Percentiles rank a stretch among this genome's conserved stretches.
Evolutionary conservation across 768 basidiomycete species (phyloP).

Genomic region (Cantharellus anzutake): DNA sequence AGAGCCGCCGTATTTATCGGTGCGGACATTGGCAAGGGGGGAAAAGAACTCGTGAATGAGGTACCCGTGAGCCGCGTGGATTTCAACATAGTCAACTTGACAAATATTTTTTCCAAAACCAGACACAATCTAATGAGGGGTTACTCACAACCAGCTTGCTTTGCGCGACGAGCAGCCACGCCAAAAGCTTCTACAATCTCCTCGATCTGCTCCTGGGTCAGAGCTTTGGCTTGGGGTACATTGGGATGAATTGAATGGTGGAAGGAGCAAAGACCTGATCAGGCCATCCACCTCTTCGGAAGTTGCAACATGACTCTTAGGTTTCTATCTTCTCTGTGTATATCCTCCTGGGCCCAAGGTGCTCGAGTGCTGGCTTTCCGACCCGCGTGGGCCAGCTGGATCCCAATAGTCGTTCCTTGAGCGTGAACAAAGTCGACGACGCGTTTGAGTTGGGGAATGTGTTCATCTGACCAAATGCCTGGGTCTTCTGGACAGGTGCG

Average conservation of each 20-base stretch:
- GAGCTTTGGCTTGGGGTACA: slow-evolving; percentile 32
- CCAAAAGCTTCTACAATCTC: slow-evolving; percentile 41
- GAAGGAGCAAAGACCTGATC: slow-evolving; percentile 32
- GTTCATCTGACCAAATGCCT: slow-evolving; percentile 59
- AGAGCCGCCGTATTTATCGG: slow-evolving; percentile 52
- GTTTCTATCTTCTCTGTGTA: slow-evolving; percentile 6
- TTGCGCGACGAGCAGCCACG: slow-evolving; percentile 32
- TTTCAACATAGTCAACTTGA: slow-evolving; percentile 51
- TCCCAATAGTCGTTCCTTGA: slow-evolving; percentile 49
- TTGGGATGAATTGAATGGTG: slow-evolving; percentile 31
- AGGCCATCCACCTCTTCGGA: slow-evolving; percentile 49
- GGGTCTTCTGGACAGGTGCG: slow-evolving; percentile 55
- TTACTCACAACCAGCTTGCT: slow-evolving; percentile 39
- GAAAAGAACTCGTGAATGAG: slow-evolving; percentile 51
- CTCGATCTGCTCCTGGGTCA: slow-evolving; percentile 36
- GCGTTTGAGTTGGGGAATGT: slow-evolving; percentile 46
- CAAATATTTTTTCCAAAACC: slow-evolving; percentile 20
- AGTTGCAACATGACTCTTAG: slow-evolving; percentile 18
- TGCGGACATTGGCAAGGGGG: slow-evolving; percentile 53
- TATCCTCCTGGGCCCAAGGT: slow-evolving; percentile 36
- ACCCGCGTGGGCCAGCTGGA: slow-evolving; percentile 64
- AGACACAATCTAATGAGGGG: not conserved
- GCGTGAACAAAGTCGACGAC: slow-evolving; percentile 58
- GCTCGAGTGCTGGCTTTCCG: slow-evolving; percentile 51
- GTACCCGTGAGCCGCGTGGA: slow-evolving; percentile 59